These are phyloP conservation scores for Cladophialophora chaetospira DNA, from an alignment of 2,329 filamentous ascomycete species.

Conservation along the genomic window DNA sequence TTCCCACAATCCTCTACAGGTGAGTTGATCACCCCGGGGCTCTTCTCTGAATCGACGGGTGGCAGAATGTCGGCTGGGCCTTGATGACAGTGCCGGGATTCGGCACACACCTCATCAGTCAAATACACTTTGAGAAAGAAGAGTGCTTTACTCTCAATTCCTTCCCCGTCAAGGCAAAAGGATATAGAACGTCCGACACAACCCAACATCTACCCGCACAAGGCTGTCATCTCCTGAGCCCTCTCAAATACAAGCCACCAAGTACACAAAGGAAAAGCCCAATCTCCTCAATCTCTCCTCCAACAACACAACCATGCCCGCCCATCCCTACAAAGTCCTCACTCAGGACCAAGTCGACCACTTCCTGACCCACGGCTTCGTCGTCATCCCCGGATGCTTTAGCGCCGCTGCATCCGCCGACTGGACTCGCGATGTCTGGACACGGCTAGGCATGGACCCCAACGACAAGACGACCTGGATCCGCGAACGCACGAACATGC, in stretches of 20 bases:
- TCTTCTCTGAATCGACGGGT: background rate
- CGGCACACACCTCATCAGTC: background rate
- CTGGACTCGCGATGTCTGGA: constrained; percentile 60
- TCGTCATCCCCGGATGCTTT: constrained; percentile 59
- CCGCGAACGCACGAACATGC: constrained; percentile 65
- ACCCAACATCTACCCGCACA: background rate
- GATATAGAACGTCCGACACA: background rate
- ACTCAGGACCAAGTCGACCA: constrained; percentile 52
- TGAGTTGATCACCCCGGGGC: background rate
- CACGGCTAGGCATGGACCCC: constrained; percentile 64
- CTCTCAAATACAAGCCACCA: background rate
- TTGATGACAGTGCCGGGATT: background rate
- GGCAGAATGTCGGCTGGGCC: background rate
- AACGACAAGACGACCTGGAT: constrained; percentile 67
- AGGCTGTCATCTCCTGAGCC: background rate
- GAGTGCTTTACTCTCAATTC: background rate
- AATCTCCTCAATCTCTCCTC: background rate
- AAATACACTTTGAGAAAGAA: background rate
- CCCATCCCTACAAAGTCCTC: constrained; percentile 34
- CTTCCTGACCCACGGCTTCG: constrained; percentile 59
- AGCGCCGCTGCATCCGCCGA: constrained; percentile 49
- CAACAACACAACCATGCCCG: background rate
- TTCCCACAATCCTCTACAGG: background rate
- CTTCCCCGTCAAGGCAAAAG: background rate
- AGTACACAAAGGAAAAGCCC: background rate